Evolutionary conservation across 371 early-diverging fungal genomes (phyloP).

Genomic region (Mucor circinelloides): DNA sequence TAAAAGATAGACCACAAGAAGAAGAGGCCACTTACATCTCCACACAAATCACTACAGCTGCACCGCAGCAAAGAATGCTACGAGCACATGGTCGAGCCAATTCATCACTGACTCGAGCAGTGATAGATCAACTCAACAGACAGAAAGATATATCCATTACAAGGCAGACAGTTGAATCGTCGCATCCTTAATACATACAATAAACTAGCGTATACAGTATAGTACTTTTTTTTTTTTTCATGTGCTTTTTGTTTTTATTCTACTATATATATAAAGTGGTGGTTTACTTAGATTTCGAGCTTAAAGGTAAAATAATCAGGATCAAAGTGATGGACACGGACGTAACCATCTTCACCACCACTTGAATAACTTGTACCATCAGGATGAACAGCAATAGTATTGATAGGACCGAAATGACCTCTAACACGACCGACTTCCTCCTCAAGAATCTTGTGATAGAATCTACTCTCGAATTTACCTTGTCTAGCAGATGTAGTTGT

Average conservation of each 20-base stretch:
- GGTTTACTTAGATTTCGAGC: conserved; percentile 50
- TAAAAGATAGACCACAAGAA: neutral
- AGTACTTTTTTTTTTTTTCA: neutral
- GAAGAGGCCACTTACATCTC: conserved; percentile 17
- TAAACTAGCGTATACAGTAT: conserved; percentile 1
- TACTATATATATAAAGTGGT: neutral
- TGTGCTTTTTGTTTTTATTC: neutral
- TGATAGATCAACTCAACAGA: conserved; percentile 49
- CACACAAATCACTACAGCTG: conserved; percentile 21
- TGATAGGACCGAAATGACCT: conserved; percentile 99
- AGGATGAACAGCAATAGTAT: conserved; percentile 97
- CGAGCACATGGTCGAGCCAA: conserved; percentile 43
- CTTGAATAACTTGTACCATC: conserved; percentile 92
- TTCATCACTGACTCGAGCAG: conserved; percentile 51
- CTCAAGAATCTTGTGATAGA: conserved; percentile 97
- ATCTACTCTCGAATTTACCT: conserved; percentile 98
- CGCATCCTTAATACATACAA: neutral
- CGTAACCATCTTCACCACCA: conserved; percentile 99
- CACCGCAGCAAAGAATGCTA: conserved; percentile 17
- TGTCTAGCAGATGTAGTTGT: conserved; percentile 94
- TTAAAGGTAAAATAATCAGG: conserved; percentile 94
- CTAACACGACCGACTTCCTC: conserved; percentile 97
- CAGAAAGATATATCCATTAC: conserved; percentile 26
- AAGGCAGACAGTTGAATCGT: conserved; percentile 8
- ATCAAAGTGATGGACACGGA: conserved; percentile 96